Conservation (phyloP, 78 protist genomes). For the Planoprotostelium fungivorum region DNA sequence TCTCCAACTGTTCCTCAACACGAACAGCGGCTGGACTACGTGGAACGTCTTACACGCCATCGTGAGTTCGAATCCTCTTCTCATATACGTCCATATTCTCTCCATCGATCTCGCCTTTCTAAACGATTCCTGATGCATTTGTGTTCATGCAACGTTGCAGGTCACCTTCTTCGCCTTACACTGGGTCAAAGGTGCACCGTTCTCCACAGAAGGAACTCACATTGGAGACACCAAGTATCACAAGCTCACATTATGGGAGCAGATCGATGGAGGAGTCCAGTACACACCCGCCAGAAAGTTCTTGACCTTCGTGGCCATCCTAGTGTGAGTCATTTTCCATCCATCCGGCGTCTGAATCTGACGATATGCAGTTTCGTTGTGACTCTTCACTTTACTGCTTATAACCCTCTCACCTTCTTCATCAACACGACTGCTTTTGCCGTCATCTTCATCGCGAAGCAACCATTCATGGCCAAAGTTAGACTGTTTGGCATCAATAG, state of each 20-base stretch:
- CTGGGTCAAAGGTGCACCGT: constrained; percentile 73
- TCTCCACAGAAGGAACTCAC: constrained; percentile 12
- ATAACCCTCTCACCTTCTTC: background rate
- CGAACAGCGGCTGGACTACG: background rate
- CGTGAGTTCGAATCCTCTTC: too few species aligned
- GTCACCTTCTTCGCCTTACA: constrained; percentile 54
- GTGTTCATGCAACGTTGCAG: background rate
- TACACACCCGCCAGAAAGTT: constrained; percentile 76
- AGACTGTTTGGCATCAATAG: background rate
- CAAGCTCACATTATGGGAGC: constrained; percentile 80
- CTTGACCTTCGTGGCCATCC: constrained; percentile 69
- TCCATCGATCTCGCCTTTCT: too few species aligned
- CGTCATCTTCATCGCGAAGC: background rate
- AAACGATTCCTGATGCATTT: background rate
- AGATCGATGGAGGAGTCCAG: constrained; percentile 75
- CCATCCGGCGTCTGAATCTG: background rate
- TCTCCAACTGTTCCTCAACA: background rate
- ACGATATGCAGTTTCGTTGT: background rate
- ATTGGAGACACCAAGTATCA: constrained; percentile 39
- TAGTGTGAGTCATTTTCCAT: constrained; percentile 45
- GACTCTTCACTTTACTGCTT: background rate
- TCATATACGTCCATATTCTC: too few species aligned
- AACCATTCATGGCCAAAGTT: background rate
- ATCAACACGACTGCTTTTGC: background rate
- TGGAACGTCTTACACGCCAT: background rate